Base-by-base conservation (phyloP, 1,284 basidiomycete genomes). In the Ganoderma sinense region DNA sequence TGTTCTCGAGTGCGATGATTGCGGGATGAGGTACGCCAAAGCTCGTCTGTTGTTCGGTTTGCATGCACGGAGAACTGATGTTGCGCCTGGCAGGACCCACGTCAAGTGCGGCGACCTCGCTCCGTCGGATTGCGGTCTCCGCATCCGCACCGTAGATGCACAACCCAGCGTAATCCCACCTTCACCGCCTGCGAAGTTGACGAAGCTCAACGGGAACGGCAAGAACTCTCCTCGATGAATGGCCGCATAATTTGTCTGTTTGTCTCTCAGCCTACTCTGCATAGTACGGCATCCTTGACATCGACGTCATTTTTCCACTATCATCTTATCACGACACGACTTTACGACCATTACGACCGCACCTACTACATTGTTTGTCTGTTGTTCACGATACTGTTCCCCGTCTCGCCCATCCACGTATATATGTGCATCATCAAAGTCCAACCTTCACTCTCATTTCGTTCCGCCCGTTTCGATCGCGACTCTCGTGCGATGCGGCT, bases 1-100 rank as follows among this genome's bases (percentile, higher is more conserved):
- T 26, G 89, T 93, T 39, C 81, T 97, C 39, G 91, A 94, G 76
- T 97, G 96, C 79, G 96, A 97, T 80, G 96, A 97, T 80, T 97
- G 96, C 81, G 89, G 90, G 26, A 78, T 92, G 73, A 84, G 88
- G 90, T 93, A 70, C 68, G 87, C 81, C 18, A 56, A 70, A 29
- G 4, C 16, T 55, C 66, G 36, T 67, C 56, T 58, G 13, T 0
- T 7, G 29, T 39, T n/a, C n/a, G 8, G 13, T 43, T 23, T 6
- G 20, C 51, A 16, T 23, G 11, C 23, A 10, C 40, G 23, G 23
- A n/a, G 33, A 23, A 41, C 76, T 74, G 63, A 72, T 29, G 48
- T 29, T 33, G 45, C 61, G 40, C 20, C 23, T 73, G 72, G 62
- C 74, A 93, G 93, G 75, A 88, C 93, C 16, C 94, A 96, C 78